Base-by-base conservation (phyloP, 2,329 filamentous ascomycete species). In the Botryosphaeria agaves region DNA sequence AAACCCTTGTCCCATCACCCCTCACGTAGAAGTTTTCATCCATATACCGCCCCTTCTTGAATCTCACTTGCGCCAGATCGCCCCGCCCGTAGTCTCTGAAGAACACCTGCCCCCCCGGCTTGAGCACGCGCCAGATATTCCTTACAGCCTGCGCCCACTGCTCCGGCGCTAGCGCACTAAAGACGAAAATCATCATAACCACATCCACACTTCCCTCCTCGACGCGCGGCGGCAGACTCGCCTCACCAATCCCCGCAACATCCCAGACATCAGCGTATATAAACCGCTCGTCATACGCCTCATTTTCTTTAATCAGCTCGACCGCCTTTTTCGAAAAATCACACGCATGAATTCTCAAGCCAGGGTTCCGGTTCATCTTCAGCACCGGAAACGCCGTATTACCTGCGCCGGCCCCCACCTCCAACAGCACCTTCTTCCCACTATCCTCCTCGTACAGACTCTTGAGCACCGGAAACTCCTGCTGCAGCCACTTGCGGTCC, bases 11-110 rank as follows among this genome's bases (percentile, higher is more conserved):
- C 2, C 89, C 89, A 52, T 98, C 89, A 2, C 89, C 89, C 19
- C 89, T 66, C 26, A 94, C 80, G 51, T 98, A 98, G 46, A 98
- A 98, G 48, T 95, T 98, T 55, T 95, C 89, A 33, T 84, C 81
- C 48, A 98, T 66, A 47, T 87, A 95, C 24, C 89, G 69, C 8
- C 83, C 83, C 58, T 93, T 94, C 59, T 89, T 92, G 61, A 98
- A 95, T 35, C 89, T 71, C 36, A 98, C 89, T 61, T 98, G 89
- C 12, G 89, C 87, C 37, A 98, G 64, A 55, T 98, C 89, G 19
- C 89, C 89, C 49, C 85, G 72, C 34, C 89, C 89, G 57, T 98
- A 98, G 56, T 98, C 89, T 44, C 89, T 74, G 65, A 98, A 95
- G 48, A 93, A 71, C 31, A 98, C 79, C 45, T 81, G 67, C n/a